Evolutionary conservation across 495 filamentous ascomycete species (phyloP), one percentile per base, ranked within the genome.

Genomic region (Hypoxylon crocopeplum): DNA sequence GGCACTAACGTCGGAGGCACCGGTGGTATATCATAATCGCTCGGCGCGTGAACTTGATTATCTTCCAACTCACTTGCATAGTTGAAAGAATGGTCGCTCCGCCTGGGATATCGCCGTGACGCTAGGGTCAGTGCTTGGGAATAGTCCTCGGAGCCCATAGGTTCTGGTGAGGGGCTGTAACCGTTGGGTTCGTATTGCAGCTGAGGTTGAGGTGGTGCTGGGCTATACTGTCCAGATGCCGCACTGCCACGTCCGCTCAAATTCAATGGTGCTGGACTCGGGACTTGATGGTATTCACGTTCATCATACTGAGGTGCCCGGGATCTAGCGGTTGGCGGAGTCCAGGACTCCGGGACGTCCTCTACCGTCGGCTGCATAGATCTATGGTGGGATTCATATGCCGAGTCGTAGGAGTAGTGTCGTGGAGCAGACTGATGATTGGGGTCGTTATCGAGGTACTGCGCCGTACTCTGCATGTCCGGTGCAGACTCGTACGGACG

Each of bases 351-450:
- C 2, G 83, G 81, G 39, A 84, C 86, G 68, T 89, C 87, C 63
- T 88, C 86, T 37, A 89, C 86, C 4, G 81, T 84, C 17, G 86
- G 84, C 54, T 89, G 86, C 86, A 89, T 86, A 12, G 77, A 75
- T 30, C 78, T 77, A 55, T 78, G 61, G 20, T 68, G 66, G 6
- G 63, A 20, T 24, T 79, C 78, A 52, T 79, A 80, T 34, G 62
- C 54, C 3, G 71, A 44, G 51, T 83, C 81, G 47, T 79, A 82
- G 5, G 79, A 80, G 40, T 82, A 70, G 61, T 82, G 79, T 0
- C 76, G 72, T 24, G 72, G 69, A n/a, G 69, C 72, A 5, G 70
- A 57, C 1, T 71, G 60, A 6, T 67, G 63, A 24, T 62, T 62
- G 2, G 36, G 10, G 12, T 77, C 73, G 3, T 39, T 29, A 17